A percentile compares a stretch with the other conserved stretches of the same genome.
phyloP scores from a whole-genome alignment of 345 rosid genomes.

The Eucalyptus paniculata region DNA sequence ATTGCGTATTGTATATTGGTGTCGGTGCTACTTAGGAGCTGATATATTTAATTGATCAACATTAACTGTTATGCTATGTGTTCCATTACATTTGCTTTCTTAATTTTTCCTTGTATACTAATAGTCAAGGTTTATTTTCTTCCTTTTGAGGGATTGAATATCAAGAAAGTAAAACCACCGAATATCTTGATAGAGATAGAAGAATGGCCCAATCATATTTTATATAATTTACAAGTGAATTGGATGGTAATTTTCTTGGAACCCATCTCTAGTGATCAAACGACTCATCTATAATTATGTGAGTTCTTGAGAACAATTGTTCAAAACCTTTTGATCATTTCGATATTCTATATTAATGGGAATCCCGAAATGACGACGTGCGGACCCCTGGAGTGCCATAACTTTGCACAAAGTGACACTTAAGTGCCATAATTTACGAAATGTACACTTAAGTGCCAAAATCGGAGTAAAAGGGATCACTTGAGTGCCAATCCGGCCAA shows the following conservation, averaged over 20 bases:
- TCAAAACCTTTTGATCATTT: not conserved
- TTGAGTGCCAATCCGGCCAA: too few relatives aligned
- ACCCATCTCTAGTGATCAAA: not conserved
- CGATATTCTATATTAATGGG: not conserved
- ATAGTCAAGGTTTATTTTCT: not conserved
- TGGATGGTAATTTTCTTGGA: not conserved
- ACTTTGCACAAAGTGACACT: too few relatives aligned
- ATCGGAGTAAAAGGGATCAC: too few relatives aligned
- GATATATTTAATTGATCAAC: not conserved
- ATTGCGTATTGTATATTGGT: rapidly evolving
- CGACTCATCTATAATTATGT: not conserved
- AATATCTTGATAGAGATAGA: rapidly evolving
- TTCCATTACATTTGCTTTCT: not conserved
- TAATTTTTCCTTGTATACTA: not conserved
- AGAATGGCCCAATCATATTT: not conserved
- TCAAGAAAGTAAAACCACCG: not conserved
- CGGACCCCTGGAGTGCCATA: too few relatives aligned
- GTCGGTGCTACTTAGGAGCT: not conserved
- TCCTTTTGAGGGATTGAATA: not conserved
- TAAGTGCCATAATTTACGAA: too few relatives aligned
- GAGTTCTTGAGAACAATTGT: not conserved
- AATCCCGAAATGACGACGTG: not conserved
- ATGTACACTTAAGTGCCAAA: too few relatives aligned
- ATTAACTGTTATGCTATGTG: not conserved
- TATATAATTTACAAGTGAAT: too few relatives aligned